Conservation (phyloP, 176 grass and related monocot species). For the Triticum aestivum region IWGSC_CS_RefSeq_v2.1 NC_057798.1:548646259-548646758, state of each 20-base stretch:
- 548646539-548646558: conserved; percentile 74
- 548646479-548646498: conserved; percentile 58
- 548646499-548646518: conserved; percentile 70
- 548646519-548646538: conserved; percentile 97
- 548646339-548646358: background rate
- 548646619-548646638: too few species aligned
- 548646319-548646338: background rate
- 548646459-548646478: conserved; percentile 25
- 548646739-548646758: conserved; percentile 75
- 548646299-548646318: background rate
- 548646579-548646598: too few species aligned
- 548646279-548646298: conserved; percentile 39
- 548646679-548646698: conserved; percentile 72
- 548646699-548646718: conserved; percentile 88
- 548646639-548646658: conserved; percentile 65
- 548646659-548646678: conserved; percentile 95
- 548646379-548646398: background rate
- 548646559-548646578: background rate
- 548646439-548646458: background rate
- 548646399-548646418: conserved; percentile 45
- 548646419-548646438: background rate
- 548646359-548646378: background rate
- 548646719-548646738: conserved; percentile 87
- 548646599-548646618: too few species aligned
- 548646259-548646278: conserved; percentile 8